phyloP scores from a whole-genome alignment of 352 stramenopile species.

The Globisporangium alternatum region DNA sequence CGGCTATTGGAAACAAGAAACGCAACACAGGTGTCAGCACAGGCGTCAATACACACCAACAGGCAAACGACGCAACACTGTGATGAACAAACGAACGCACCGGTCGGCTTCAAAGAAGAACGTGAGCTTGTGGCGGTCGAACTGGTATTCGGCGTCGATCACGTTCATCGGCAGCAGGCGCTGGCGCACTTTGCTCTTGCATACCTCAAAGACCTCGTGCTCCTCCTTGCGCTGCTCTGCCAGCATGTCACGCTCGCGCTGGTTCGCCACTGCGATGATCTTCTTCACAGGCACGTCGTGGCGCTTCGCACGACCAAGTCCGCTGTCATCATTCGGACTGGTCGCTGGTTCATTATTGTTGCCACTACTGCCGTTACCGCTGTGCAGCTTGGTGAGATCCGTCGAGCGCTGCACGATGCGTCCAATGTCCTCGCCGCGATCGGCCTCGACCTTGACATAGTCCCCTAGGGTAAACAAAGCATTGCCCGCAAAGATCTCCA shows the following conservation, averaged over 20 bases:
- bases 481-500: conserved; percentile 89
- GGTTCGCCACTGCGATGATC: conserved; percentile 91
- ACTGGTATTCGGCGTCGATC: conserved; percentile 98
- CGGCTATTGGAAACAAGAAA: conserved; percentile 38
- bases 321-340: conserved; percentile 30
- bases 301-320: conserved; percentile 50
- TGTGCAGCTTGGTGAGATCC: conserved; percentile 75
- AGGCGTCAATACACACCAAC: background rate
- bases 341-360: conserved; percentile 25
- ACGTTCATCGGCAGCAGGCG: conserved; percentile 95
- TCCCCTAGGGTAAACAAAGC: conserved; percentile 89
- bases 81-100: conserved; percentile 26
- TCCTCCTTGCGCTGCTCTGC: conserved; percentile 93
- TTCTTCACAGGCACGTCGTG: conserved; percentile 84
- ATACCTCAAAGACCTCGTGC: conserved; percentile 95
- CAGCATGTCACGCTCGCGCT: conserved; percentile 91
- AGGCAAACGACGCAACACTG: background rate
- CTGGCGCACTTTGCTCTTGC: conserved; percentile 94
- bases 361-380: conserved; percentile 7
- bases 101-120: conserved; percentile 98
- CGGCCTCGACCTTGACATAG: conserved; percentile 97
- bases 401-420: conserved; percentile 88
- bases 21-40: background rate
- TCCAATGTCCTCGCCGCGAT: conserved; percentile 96
- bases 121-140: conserved; percentile 97